phyloP scores from a whole-genome alignment of 2,329 filamentous ascomycete genomes.

The Sporothrix pseudoabietina region DNA sequence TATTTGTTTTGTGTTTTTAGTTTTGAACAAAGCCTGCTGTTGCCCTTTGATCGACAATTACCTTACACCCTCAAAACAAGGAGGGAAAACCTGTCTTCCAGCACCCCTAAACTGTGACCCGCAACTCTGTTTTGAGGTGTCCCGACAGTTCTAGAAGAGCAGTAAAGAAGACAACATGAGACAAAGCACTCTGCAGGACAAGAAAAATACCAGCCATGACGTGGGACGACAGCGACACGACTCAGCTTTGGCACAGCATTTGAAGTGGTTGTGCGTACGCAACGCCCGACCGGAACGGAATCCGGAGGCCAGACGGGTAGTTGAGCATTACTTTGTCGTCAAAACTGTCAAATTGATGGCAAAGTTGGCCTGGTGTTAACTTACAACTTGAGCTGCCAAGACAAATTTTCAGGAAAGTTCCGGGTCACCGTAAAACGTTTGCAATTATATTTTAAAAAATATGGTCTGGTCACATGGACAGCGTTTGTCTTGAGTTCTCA shows the following conservation, averaged over 20 bases:
- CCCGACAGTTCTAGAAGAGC: neutral
- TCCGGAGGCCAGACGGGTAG: neutral
- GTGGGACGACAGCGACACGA: neutral
- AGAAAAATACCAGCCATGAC: neutral
- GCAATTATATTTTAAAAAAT: neutral
- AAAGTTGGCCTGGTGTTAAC: neutral
- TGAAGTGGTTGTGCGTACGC: neutral
- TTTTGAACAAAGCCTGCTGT: neutral
- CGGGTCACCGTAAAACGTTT: neutral
- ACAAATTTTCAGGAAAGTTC: neutral
- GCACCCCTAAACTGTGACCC: neutral
- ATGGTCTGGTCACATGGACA: neutral
- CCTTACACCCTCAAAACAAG: neutral
- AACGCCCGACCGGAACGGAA: constrained; percentile 3
- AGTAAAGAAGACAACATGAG: neutral
- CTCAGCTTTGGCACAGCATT: neutral
- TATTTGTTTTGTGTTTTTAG: neutral
- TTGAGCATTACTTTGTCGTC: neutral
- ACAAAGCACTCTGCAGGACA: neutral
- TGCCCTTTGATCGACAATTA: neutral
- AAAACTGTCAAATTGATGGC: neutral
- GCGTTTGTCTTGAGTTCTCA: neutral
- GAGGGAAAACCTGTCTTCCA: neutral
- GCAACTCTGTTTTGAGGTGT: neutral
- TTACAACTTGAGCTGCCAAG: neutral